Evolutionary conservation across 108 stramenopile species (phyloP).

Genomic region (Chaetoceros tenuissimus): DNA sequence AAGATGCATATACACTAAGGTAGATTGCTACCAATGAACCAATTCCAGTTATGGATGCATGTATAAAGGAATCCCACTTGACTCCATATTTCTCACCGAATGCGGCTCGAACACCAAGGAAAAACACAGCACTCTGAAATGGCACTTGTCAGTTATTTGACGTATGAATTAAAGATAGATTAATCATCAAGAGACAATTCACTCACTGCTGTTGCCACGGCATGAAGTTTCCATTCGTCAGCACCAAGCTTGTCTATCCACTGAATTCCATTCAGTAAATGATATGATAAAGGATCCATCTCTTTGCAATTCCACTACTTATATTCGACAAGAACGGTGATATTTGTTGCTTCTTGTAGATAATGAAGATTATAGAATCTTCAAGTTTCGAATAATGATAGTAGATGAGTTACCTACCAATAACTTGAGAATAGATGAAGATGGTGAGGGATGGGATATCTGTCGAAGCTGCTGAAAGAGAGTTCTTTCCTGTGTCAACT

Average conservation of each 20-base stretch:
- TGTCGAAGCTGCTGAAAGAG: too few species aligned
- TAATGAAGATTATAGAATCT: too few species aligned
- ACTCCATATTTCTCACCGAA: conserved; percentile 14
- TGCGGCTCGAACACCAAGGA: conserved; percentile 7
- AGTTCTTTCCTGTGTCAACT: too few species aligned
- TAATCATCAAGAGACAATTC: not conserved
- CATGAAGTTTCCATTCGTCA: conserved; percentile 12
- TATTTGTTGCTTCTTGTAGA: too few species aligned
- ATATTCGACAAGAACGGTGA: too few species aligned
- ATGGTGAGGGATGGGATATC: too few species aligned
- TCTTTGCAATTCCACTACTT: too few species aligned
- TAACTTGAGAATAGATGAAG: too few species aligned
- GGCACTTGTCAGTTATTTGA: not conserved
- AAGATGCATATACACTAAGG: conserved; percentile 27
- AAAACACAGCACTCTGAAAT: conserved; percentile 5
- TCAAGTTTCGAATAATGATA: too few species aligned
- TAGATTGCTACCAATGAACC: conserved; percentile 24
- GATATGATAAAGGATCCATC: too few species aligned
- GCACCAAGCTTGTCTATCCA: conserved; percentile 19
- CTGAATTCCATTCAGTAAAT: conserved; percentile 7
- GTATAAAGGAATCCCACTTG: conserved; percentile 41
- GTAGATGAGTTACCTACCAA: too few species aligned
- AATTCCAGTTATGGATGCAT: conserved; percentile 27
- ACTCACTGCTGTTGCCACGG: conserved; percentile 8
- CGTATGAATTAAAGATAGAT: not conserved